Conservation (phyloP, 495 filamentous ascomycete species). For the Cetradonia linearis region DNA sequence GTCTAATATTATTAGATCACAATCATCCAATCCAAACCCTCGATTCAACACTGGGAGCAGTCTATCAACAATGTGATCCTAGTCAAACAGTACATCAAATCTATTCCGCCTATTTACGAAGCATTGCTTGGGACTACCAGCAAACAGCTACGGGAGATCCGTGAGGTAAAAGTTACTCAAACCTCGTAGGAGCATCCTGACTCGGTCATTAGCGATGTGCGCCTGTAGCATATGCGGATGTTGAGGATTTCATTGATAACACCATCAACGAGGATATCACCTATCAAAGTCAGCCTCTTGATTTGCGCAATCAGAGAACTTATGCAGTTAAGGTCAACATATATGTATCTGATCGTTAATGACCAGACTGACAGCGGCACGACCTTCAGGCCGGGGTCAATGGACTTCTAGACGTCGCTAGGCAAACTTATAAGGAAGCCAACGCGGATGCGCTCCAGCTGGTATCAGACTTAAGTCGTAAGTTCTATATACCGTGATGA, state of each 20-base stretch:
- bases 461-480: constrained; percentile 53
- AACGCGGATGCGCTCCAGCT: constrained; percentile 66
- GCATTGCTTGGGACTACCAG: constrained; percentile 56
- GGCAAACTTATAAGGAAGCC: constrained; percentile 76
- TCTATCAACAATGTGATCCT: constrained; percentile 78
- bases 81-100: constrained; percentile 68
- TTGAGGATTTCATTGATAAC: constrained; percentile 53
- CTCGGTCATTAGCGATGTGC: constrained; percentile 45
- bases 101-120: constrained; percentile 56
- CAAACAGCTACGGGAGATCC: constrained; percentile 53
- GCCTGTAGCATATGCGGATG: constrained; percentile 45
- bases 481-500: constrained; percentile 6
- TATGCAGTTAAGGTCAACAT: constrained; percentile 72
- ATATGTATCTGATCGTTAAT: constrained; percentile 2
- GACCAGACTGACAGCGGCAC: not conserved
- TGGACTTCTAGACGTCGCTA: constrained; percentile 76
- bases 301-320: constrained; percentile 81
- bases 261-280: constrained; percentile 73
- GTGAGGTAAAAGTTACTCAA: constrained; percentile 35
- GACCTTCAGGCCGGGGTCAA: constrained; percentile 61
- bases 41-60: constrained; percentile 60
- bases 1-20: constrained; percentile 46
- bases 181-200: constrained; percentile 2
- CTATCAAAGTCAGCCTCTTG: constrained; percentile 71
- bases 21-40: constrained; percentile 53